Conservation (phyloP, 768 basidiomycete species). For the Macrolepiota albuminosa region DNA sequence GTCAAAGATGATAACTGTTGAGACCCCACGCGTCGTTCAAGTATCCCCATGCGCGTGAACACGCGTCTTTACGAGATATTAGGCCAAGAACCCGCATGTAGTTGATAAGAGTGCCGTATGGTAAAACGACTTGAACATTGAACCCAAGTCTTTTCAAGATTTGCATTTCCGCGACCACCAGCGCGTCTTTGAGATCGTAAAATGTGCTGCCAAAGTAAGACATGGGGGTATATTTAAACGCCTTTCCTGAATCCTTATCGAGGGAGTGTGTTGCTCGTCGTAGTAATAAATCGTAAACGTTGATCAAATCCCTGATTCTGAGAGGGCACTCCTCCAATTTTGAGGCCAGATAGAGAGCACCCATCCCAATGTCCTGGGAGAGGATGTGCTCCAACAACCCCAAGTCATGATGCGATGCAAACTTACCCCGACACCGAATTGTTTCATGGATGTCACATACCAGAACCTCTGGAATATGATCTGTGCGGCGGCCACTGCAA, state of each 20-base stretch:
- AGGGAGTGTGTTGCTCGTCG: slow-evolving; percentile 62
- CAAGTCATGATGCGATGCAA: slow-evolving; percentile 2
- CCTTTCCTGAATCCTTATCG: slow-evolving; percentile 25
- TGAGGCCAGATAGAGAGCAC: slow-evolving; percentile 82
- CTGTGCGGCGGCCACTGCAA: slow-evolving; percentile 94
- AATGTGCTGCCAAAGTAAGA: slow-evolving; percentile 86
- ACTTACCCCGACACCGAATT: slow-evolving; percentile 89
- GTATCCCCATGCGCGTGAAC: slow-evolving; percentile 86
- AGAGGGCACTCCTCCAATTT: slow-evolving; percentile 92
- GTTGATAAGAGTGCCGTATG: slow-evolving; percentile 93
- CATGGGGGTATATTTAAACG: slow-evolving; percentile 77
- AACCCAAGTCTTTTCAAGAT: slow-evolving; percentile 94
- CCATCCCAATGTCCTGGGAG: slow-evolving; percentile 79
- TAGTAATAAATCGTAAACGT: slow-evolving; percentile 87
- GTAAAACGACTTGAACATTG: slow-evolving; percentile 88
- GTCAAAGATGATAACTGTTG: not conserved
- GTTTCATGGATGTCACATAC: slow-evolving; percentile 92
- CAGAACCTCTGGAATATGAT: slow-evolving; percentile 96
- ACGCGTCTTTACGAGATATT: slow-evolving; percentile 62
- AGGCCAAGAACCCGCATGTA: slow-evolving; percentile 91
- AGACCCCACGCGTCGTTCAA: slow-evolving; percentile 87
- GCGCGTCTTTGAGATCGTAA: slow-evolving; percentile 91
- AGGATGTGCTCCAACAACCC: slow-evolving; percentile 3
- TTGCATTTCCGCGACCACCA: slow-evolving; percentile 97
- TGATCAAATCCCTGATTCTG: slow-evolving; percentile 91